phyloP scores from a whole-genome alignment of 192 early-diverging fungal genomes.

The Backusella macrospora region DNA sequence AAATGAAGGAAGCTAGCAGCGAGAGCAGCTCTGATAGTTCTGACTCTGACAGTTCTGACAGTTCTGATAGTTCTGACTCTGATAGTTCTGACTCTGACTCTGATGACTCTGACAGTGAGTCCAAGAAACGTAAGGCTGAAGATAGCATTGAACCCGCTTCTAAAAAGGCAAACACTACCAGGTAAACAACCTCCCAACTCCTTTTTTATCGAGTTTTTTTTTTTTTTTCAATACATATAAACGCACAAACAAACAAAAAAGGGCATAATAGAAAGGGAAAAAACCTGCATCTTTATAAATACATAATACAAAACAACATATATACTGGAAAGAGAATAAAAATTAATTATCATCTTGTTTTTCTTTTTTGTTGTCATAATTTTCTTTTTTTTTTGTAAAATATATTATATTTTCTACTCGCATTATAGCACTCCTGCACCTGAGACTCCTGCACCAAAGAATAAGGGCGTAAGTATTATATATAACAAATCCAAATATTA shows the following conservation, averaged over 20 bases:
- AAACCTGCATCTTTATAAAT: not conserved
- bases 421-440: not conserved
- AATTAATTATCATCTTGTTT: constrained; percentile 18
- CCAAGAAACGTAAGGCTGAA: constrained; percentile 51
- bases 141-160: constrained; percentile 24
- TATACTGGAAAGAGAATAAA: constrained; percentile 16
- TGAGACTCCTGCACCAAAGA: not conserved
- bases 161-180: constrained; percentile 19
- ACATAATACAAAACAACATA: not conserved
- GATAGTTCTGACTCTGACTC: constrained; percentile 21
- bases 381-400: constrained; percentile 19
- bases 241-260: constrained; percentile 9
- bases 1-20: constrained; percentile 5
- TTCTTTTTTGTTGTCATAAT: not conserved
- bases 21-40: not conserved
- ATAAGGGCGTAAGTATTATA: constrained; percentile 7
- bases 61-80: constrained; percentile 7
- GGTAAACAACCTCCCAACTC: constrained; percentile 9
- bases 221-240: not conserved
- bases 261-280: not conserved
- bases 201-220: not conserved
- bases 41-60: not conserved
- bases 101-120: constrained; percentile 23
- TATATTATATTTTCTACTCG: not conserved
- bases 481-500: too few species aligned